A percentile compares a stretch with the other conserved stretches of the same genome.
Conservation (phyloP, 1,139 yeast genomes). For the Geotrichum restrictum region DNA sequence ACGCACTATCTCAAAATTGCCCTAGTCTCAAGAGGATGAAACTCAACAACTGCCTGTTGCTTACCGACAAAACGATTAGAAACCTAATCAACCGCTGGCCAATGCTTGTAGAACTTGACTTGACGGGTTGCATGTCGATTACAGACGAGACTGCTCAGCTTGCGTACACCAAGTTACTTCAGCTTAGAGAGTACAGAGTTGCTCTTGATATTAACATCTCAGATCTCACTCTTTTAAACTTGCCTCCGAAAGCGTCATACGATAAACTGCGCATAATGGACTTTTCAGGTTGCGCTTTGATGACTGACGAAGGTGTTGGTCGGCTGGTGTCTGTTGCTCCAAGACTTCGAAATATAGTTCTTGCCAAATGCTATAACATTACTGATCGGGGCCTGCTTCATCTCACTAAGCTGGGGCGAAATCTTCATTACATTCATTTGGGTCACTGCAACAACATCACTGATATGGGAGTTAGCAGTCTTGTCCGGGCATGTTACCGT, state of each 20-base stretch:
- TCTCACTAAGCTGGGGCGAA: constrained; percentile 69
- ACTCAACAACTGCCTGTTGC: constrained; percentile 63
- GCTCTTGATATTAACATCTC: constrained; percentile 70
- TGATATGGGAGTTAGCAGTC: constrained; percentile 74
- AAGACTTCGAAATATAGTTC: constrained; percentile 75
- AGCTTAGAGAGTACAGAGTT: constrained; percentile 76
- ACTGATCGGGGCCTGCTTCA: constrained; percentile 79
- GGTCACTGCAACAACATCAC: constrained; percentile 93
- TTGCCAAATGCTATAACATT: constrained; percentile 83
- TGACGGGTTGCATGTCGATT: constrained; percentile 75
- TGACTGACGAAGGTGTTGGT: constrained; percentile 77
- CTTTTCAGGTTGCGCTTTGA: constrained; percentile 75
- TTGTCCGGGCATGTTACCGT: constrained; percentile 76
- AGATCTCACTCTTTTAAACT: constrained; percentile 48
- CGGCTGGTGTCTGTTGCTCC: constrained; percentile 76
- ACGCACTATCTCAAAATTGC: constrained; percentile 57
- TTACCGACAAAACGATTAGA: constrained; percentile 65
- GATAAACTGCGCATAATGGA: constrained; percentile 72
- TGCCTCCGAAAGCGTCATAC: constrained; percentile 34
- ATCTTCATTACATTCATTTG: constrained; percentile 82
- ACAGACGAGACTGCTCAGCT: constrained; percentile 58
- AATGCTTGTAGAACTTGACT: constrained; percentile 80
- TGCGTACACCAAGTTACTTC: constrained; percentile 63
- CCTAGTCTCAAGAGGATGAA: constrained; percentile 79
- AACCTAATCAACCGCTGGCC: constrained; percentile 67